These are phyloP conservation scores for Mariannaea sp. DNA, from an alignment of 2,329 filamentous ascomycete genomes.

Conservation along the genomic window DNA sequence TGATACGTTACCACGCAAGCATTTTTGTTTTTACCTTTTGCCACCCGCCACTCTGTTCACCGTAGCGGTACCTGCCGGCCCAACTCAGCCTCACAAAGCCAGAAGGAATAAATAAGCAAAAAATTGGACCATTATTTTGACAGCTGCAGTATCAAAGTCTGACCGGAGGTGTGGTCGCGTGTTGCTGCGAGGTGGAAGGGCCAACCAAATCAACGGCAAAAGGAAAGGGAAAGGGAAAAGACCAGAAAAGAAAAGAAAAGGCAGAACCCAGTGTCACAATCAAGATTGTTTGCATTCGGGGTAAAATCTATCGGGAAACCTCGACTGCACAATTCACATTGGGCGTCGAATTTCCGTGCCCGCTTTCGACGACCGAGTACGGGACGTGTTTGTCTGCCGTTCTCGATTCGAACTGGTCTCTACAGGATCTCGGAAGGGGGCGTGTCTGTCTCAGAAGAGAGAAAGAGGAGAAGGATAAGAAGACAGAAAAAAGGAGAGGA, in stretches of 20 bases:
- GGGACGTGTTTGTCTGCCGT: slow-evolving; percentile 7
- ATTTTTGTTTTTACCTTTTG: too few relatives aligned
- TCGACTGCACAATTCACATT: background rate
- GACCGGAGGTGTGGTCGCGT: background rate
- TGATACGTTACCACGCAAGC: too few relatives aligned
- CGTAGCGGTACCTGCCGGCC: background rate
- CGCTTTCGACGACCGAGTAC: slow-evolving; percentile 12
- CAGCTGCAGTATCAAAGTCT: background rate
- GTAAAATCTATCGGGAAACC: background rate
- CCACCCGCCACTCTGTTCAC: too few relatives aligned
- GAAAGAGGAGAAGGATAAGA: background rate
- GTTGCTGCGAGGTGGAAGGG: too few relatives aligned
- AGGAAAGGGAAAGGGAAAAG: background rate
- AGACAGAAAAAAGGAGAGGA: background rate
- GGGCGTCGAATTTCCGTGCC: slow-evolving; percentile 7
- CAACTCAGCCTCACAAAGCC: background rate
- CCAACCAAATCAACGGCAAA: background rate
- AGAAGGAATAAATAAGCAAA: too few relatives aligned
- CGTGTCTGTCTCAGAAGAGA: too few relatives aligned
- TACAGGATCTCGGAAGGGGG: background rate
- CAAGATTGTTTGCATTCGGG: slow-evolving; percentile 15
- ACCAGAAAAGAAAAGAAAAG: background rate
- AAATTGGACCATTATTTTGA: slow-evolving; percentile 5
- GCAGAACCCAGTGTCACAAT: slow-evolving; percentile 1
- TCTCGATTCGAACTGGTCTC: slow-evolving; percentile 4